Conservation (phyloP, 2,329 filamentous ascomycete genomes). For the Erysiphe pulchra region DNA sequence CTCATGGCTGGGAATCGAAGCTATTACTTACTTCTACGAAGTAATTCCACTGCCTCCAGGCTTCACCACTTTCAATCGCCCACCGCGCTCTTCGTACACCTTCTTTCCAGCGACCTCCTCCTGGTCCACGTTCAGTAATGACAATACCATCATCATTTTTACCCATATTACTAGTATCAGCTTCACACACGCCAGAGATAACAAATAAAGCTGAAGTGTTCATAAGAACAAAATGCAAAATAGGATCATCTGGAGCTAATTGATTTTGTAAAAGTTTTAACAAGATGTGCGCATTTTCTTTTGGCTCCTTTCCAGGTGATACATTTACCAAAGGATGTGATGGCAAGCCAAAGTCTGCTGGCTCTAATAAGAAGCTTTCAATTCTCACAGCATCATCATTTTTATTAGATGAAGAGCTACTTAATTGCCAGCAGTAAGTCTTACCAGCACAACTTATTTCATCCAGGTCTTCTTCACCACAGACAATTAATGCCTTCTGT, state of each 20-base stretch:
- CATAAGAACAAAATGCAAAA: constrained; percentile 80
- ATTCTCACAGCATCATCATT: constrained; percentile 25
- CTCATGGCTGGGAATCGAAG: background rate
- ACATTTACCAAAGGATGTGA: constrained; percentile 52
- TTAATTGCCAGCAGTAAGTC: constrained; percentile 71
- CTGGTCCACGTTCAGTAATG: constrained; percentile 59
- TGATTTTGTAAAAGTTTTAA: constrained; percentile 51
- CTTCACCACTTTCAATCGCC: constrained; percentile 66
- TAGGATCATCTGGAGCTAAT: constrained; percentile 49
- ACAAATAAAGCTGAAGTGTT: constrained; percentile 81
- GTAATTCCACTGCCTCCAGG: constrained; percentile 55
- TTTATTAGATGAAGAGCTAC: constrained; percentile 12
- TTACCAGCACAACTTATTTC: constrained; percentile 79
- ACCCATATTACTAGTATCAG: constrained; percentile 56
- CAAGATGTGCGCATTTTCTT: constrained; percentile 69
- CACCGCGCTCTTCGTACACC: constrained; percentile 67
- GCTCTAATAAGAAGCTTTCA: constrained; percentile 52
- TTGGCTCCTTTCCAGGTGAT: constrained; percentile 60
- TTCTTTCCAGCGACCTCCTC: constrained; percentile 81
- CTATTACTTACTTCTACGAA: constrained; percentile 50
- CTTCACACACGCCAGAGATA: constrained; percentile 63
- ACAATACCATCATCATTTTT: constrained; percentile 57
- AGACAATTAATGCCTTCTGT: constrained; percentile 71
- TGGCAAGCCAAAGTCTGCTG: constrained; percentile 67
- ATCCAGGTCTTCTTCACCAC: constrained; percentile 82